Conservation (phyloP, 768 basidiomycete genomes). For the Chalciporus piperatus region DNA sequence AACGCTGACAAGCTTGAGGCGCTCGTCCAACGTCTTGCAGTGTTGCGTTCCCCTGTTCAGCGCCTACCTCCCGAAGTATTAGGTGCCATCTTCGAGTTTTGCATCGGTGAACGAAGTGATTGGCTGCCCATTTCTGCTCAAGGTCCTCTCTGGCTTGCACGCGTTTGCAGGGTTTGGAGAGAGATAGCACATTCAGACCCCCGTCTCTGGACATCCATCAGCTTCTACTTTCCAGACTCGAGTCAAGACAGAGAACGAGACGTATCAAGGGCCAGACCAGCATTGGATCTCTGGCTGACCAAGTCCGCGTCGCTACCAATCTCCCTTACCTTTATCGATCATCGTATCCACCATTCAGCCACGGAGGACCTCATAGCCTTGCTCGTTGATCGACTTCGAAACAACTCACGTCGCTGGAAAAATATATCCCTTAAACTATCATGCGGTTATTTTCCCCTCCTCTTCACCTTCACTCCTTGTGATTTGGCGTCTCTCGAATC, state of each 20-base stretch:
- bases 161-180: slow-evolving; percentile 23
- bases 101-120: not conserved
- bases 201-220: slow-evolving; percentile 24
- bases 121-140: not conserved
- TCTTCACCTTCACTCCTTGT: slow-evolving; percentile 16
- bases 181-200: slow-evolving; percentile 9
- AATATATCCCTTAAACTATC: slow-evolving; percentile 11
- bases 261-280: not conserved
- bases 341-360: slow-evolving; percentile 5
- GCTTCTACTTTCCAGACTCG: slow-evolving; percentile 9
- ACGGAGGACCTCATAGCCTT: slow-evolving; percentile 9
- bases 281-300: slow-evolving; percentile 12
- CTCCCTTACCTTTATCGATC: slow-evolving; percentile 19
- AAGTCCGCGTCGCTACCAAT: slow-evolving; percentile 14
- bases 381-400: slow-evolving; percentile 12
- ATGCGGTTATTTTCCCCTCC: slow-evolving; percentile 8
- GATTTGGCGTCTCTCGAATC: slow-evolving; percentile 15
- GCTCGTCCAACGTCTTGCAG: not conserved
- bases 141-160: slow-evolving; percentile 12
- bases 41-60: slow-evolving; percentile 2
- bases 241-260: not conserved
- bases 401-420: slow-evolving; percentile 18
- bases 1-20: not conserved
- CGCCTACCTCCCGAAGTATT: slow-evolving; percentile 36
- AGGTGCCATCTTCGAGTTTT: slow-evolving; percentile 10